Percentiles rank a stretch among this genome's conserved stretches.
These are phyloP conservation scores for Babesia bovis DNA, from an alignment of 169 alveolate genomes.

Conservation along the genomic window DNA sequence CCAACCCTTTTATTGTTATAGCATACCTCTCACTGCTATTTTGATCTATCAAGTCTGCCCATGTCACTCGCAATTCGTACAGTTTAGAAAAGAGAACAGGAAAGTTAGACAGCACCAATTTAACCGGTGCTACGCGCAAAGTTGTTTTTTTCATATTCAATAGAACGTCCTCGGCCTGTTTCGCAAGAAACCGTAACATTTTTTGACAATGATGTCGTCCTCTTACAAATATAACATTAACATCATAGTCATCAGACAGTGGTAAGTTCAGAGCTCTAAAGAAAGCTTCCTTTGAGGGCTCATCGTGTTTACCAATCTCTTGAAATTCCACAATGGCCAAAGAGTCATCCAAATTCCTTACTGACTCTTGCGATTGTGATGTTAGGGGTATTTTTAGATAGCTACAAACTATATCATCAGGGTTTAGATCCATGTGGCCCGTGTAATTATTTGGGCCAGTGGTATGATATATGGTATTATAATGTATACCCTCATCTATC, in stretches of 20 bases:
- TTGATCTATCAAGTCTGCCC: background rate
- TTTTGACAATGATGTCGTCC: slow-evolving; percentile 44
- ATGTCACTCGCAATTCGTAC: slow-evolving; percentile 32
- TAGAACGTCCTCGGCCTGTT: background rate
- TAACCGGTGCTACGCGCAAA: slow-evolving; percentile 14
- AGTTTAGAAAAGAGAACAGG: slow-evolving; percentile 55
- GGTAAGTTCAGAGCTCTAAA: slow-evolving; percentile 52
- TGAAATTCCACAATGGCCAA: slow-evolving; percentile 7
- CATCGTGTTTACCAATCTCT: background rate
- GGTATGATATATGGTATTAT: slow-evolving; percentile 33
- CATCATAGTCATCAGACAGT: slow-evolving; percentile 49
- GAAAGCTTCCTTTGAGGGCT: slow-evolving; percentile 14
- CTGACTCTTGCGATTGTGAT: background rate
- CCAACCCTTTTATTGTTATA: slow-evolving; percentile 39
- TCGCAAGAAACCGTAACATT: slow-evolving; percentile 33
- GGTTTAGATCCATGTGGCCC: background rate
- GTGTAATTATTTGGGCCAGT: background rate
- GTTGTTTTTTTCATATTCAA: slow-evolving; percentile 15
- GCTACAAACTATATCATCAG: slow-evolving; percentile 10
- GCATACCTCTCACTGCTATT: background rate
- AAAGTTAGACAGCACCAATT: slow-evolving; percentile 44
- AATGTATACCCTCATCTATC: slow-evolving; percentile 26
- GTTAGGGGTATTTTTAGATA: background rate
- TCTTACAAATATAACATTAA: slow-evolving; percentile 19
- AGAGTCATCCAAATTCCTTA: background rate